Percentiles rank a stretch among this genome's conserved stretches.
These are phyloP conservation scores for Hortiboletus campestris DNA, from an alignment of 768 basidiomycete genomes.

Conservation along the genomic window DNA sequence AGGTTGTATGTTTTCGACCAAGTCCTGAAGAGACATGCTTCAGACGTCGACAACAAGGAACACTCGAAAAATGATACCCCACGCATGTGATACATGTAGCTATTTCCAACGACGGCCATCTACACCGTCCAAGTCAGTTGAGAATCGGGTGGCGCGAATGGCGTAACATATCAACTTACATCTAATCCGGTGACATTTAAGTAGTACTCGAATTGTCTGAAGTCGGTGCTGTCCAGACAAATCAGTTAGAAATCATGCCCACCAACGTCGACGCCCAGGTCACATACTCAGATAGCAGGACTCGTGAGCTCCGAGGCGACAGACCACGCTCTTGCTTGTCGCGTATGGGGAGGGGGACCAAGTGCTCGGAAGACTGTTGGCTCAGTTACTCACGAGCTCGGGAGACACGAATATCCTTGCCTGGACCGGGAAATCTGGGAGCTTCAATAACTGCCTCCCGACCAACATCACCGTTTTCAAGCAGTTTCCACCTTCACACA, in stretches of 20 bases:
- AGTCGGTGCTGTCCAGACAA: conserved; percentile 70
- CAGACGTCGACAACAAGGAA: background rate
- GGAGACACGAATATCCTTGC: too few relatives aligned
- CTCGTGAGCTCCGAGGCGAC: conserved; percentile 30
- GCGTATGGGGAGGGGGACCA: too few relatives aligned
- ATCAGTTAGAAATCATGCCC: conserved; percentile 11
- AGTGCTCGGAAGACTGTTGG: too few relatives aligned
- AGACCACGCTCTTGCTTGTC: too few relatives aligned
- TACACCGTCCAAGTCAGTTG: conserved; percentile 28
- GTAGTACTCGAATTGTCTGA: conserved; percentile 90
- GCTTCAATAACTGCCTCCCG: too few relatives aligned
- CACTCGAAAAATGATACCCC: conserved; percentile 48
- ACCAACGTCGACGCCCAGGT: background rate
- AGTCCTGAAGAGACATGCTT: conserved; percentile 41
- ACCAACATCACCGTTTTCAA: too few relatives aligned
- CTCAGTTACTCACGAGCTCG: too few relatives aligned
- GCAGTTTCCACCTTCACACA: too few relatives aligned
- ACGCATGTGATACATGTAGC: conserved; percentile 92
- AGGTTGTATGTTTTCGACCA: conserved; percentile 78
- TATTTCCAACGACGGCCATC: conserved; percentile 91
- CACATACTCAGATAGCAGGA: conserved; percentile 82
- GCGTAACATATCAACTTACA: conserved; percentile 42
- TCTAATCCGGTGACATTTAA: conserved; percentile 89
- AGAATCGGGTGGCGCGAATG: background rate
- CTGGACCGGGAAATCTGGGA: too few relatives aligned